These are phyloP conservation scores for Breviolum minutum DNA, from an alignment of 73 alveolate genomes.

Conservation along the genomic window DNA sequence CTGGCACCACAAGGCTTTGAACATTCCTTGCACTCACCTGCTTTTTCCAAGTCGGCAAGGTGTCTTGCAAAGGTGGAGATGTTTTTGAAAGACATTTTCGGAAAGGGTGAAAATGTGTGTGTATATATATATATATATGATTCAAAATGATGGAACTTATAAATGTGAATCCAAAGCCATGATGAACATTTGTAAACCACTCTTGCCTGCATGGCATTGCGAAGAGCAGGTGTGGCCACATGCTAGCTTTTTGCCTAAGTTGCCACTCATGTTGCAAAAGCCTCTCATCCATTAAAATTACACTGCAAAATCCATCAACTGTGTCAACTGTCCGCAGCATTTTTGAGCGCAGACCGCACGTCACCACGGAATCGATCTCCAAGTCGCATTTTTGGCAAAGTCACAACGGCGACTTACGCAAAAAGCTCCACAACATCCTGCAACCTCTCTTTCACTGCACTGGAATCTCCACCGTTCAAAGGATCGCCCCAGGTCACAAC, in stretches of 20 bases:
- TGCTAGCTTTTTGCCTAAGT: conserved; percentile 39
- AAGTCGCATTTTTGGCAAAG: not conserved
- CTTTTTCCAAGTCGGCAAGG: not conserved
- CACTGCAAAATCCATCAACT: not conserved
- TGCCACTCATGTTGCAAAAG: too few species aligned
- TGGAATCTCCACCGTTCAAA: conserved; percentile 2
- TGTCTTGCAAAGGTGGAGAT: not conserved
- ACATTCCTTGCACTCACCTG: conserved; percentile 83
- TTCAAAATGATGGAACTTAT: not conserved
- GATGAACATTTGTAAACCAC: too few species aligned
- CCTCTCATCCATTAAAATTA: too few species aligned
- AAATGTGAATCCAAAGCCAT: too few species aligned
- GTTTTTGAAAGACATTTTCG: too few species aligned
- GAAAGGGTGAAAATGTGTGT: not conserved
- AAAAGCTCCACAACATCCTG: conserved; percentile 34
- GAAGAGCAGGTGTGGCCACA: conserved; percentile 87
- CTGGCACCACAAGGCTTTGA: conserved; percentile 86
- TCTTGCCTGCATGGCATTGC: conserved; percentile 64
- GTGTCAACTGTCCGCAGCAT: not conserved
- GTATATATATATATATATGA: not conserved
- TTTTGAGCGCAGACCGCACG: too few species aligned
- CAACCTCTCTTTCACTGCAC: conserved; percentile 15
- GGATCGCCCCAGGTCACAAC: conserved; percentile 37
- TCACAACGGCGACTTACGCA: not conserved
- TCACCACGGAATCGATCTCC: not conserved